Conservation (phyloP, 225 moss, liverwort and hornwort genomes). For the Antitrichia curtipendula region DNA sequence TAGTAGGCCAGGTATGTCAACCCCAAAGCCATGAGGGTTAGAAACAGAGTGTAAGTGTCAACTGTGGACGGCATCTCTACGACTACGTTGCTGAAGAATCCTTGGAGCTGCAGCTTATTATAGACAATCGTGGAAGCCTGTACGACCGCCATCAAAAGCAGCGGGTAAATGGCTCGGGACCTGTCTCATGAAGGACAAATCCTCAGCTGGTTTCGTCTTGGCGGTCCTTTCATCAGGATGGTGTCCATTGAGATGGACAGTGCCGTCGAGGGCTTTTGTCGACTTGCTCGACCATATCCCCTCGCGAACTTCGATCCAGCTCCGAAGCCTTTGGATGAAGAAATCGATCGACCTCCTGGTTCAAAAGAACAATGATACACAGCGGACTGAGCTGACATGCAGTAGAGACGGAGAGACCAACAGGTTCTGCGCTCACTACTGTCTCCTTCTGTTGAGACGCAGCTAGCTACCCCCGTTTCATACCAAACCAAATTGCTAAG, state of each 20-base stretch:
- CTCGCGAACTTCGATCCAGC: not conserved
- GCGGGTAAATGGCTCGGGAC: not conserved
- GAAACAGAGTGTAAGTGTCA: not conserved
- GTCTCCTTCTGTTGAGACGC: not conserved
- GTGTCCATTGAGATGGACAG: not conserved
- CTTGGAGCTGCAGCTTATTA: not conserved
- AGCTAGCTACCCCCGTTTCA: not conserved
- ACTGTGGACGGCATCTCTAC: not conserved
- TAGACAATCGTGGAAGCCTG: not conserved
- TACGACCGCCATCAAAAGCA: not conserved
- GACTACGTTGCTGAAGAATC: not conserved
- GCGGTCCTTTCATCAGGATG: not conserved
- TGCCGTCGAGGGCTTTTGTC: not conserved
- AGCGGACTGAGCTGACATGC: not conserved
- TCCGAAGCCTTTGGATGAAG: not conserved
- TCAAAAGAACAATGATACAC: not conserved
- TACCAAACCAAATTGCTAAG: not conserved
- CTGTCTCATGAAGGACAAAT: not conserved
- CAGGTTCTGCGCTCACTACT: not conserved
- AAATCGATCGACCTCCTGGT: not conserved
- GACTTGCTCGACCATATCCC: conserved; percentile 8
- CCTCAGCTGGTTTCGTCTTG: not conserved
- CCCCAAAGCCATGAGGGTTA: not conserved
- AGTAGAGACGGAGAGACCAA: not conserved
- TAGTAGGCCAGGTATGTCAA: not conserved